These are phyloP conservation scores for Trifolium repens DNA, from an alignment of 306 rosid species.

Conservation along the genomic window DNA sequence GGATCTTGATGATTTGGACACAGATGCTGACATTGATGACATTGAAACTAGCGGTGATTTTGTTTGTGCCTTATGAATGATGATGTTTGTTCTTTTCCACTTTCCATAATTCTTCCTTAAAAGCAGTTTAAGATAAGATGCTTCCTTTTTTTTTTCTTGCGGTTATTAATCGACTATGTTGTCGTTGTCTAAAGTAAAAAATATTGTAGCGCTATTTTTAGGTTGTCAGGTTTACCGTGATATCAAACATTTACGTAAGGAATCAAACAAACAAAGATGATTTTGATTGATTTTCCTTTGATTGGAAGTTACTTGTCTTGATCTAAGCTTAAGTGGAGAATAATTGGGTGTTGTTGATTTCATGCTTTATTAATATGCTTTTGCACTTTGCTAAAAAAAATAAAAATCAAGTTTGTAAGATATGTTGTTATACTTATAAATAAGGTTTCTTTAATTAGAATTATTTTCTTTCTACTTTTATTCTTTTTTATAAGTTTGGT, in stretches of 20 bases:
- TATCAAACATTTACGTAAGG: constrained; percentile 29
- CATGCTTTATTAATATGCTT: constrained; percentile 24
- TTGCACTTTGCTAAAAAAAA: constrained; percentile 23
- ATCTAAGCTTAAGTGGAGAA: constrained; percentile 46
- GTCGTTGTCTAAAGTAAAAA: too few species aligned
- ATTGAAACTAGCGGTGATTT: constrained; percentile 90
- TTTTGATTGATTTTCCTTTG: constrained; percentile 34
- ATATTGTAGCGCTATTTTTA: neutral
- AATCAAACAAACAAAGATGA: constrained; percentile 47
- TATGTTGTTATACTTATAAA: neutral
- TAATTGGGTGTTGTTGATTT: constrained; percentile 29
- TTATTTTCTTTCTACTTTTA: neutral
- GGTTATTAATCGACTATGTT: too few species aligned
- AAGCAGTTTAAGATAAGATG: constrained; percentile 43
- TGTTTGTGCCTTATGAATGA: constrained; percentile 72
- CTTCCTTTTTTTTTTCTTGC: constrained; percentile 9
- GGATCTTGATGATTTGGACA: constrained; percentile 86
- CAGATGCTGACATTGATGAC: constrained; percentile 85
- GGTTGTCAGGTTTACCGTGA: too few species aligned
- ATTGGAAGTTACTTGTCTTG: constrained; percentile 46
- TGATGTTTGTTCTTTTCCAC: constrained; percentile 20
- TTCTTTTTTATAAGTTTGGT: neutral
- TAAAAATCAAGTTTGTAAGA: neutral
- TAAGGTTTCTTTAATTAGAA: constrained; percentile 2
- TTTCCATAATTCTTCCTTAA: constrained; percentile 39